These are phyloP conservation scores for Fusarium sarcochroum DNA, from an alignment of 2,329 filamentous ascomycete species.

Conservation along the genomic window DNA sequence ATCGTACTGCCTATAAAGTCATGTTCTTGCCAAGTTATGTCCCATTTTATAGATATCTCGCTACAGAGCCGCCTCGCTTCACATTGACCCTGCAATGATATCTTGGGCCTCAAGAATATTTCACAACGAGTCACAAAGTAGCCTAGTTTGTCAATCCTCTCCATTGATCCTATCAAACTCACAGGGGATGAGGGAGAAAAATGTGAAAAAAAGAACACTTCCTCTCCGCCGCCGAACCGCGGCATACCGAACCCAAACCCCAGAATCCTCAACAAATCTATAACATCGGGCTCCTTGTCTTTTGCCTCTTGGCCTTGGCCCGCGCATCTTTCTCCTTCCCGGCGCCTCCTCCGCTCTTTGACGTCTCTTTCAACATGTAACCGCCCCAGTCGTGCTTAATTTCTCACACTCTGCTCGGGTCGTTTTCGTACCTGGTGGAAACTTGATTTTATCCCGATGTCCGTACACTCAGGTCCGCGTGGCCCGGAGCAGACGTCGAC, in stretches of 20 bases:
- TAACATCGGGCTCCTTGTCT: slow-evolving; percentile 31
- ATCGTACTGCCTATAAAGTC: not conserved
- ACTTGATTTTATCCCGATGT: slow-evolving; percentile 15
- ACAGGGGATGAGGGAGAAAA: not conserved
- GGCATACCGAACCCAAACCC: slow-evolving; percentile 32
- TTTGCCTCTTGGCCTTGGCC: slow-evolving; percentile 44
- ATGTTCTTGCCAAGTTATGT: not conserved
- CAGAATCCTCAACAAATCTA: slow-evolving; percentile 46
- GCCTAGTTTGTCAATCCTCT: not conserved
- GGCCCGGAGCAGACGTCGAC: slow-evolving; percentile 12
- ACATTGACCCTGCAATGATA: not conserved
- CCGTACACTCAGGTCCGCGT: slow-evolving; percentile 8
- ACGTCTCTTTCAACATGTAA: slow-evolving; percentile 28
- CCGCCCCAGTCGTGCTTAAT: slow-evolving; percentile 8
- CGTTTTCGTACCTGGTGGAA: slow-evolving; percentile 33
- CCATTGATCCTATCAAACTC: slow-evolving; percentile 11
- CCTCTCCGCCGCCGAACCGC: slow-evolving; percentile 31
- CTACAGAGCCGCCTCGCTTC: not conserved
- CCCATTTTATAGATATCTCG: not conserved
- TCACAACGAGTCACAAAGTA: not conserved
- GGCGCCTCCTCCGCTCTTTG: slow-evolving; percentile 39
- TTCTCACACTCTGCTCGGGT: slow-evolving; percentile 10
- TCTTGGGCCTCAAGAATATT: not conserved
- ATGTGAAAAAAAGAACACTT: not conserved
- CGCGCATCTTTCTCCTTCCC: slow-evolving; percentile 42